phyloP scores from a whole-genome alignment of 345 rosid species.

The Nasturtium officinale region DNA sequence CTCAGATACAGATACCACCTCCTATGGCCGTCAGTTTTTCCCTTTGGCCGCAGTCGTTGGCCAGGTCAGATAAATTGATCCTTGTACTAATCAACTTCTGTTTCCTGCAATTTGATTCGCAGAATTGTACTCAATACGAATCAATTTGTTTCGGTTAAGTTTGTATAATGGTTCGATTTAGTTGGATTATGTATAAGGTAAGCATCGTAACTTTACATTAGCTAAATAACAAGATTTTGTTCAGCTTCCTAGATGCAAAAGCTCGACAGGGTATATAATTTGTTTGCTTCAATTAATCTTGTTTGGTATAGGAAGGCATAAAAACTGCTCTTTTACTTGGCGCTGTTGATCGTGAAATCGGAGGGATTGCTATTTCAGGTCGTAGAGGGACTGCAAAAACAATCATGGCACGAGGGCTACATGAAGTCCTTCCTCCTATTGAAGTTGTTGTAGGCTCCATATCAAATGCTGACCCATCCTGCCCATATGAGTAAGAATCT shows the following conservation, averaged over 20 bases:
- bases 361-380: slow-evolving; percentile 91
- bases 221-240: not conserved
- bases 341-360: slow-evolving; percentile 88
- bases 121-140: not conserved
- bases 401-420: slow-evolving; percentile 92
- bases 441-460: slow-evolving; percentile 87
- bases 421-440: slow-evolving; percentile 87
- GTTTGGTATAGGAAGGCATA: slow-evolving; percentile 68
- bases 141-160: not conserved
- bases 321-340: slow-evolving; percentile 96
- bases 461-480: slow-evolving; percentile 80
- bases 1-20: slow-evolving; percentile 38
- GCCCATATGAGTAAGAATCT: slow-evolving; percentile 75
- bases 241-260: not conserved
- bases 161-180: not conserved
- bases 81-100: not conserved
- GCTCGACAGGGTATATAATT: too few relatives aligned
- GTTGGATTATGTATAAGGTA: not conserved
- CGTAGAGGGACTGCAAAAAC: slow-evolving; percentile 95
- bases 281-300: not conserved
- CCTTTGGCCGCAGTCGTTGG: slow-evolving; percentile 95
- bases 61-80: slow-evolving; percentile 55
- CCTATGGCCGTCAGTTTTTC: slow-evolving; percentile 76
- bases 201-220: not conserved
- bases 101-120: slow-evolving; percentile 18